Evolutionary conservation across 768 basidiomycete genomes (phyloP).

Genomic region (Dendrothele bispora): DNA sequence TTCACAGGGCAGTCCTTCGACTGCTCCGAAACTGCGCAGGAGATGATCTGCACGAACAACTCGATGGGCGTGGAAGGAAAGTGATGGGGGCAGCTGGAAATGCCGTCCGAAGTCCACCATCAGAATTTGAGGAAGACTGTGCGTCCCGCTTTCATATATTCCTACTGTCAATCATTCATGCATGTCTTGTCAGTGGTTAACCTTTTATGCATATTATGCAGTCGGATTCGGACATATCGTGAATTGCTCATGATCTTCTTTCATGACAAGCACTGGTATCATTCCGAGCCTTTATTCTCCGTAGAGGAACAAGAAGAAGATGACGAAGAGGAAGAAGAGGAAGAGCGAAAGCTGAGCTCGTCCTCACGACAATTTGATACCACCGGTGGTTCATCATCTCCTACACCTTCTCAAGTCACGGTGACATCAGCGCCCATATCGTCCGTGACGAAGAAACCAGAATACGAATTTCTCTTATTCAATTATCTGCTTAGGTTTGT

Average conservation of each 20-base stretch:
- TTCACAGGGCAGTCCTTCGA: conserved; percentile 85
- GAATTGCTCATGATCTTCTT: conserved; percentile 97
- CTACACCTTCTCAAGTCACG: conserved; percentile 60
- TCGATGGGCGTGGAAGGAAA: conserved; percentile 68
- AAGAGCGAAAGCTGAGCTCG: conserved; percentile 21
- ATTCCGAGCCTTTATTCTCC: conserved; percentile 70
- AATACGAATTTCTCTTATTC: conserved; percentile 95
- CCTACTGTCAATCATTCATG: conserved; percentile 26
- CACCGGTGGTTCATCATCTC: conserved; percentile 44
- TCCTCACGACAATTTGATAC: conserved; percentile 33
- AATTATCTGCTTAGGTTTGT: conserved; percentile 94
- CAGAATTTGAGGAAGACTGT: conserved; percentile 89
- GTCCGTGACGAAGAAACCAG: conserved; percentile 59
- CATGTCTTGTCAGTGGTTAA: conserved; percentile 73
- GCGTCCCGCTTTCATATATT: conserved; percentile 29
- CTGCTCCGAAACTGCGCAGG: conserved; percentile 86
- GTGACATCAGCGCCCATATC: conserved; percentile 48
- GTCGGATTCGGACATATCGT: conserved; percentile 84
- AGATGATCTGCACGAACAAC: conserved; percentile 86
- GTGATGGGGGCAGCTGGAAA: conserved; percentile 85
- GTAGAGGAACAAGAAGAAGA: conserved; percentile 79
- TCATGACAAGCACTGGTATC: conserved; percentile 89
- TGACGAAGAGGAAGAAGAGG: conserved; percentile 52
- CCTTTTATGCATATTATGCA: conserved; percentile 88
- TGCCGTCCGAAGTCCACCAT: conserved; percentile 66